Percentiles rank a stretch among this genome's conserved stretches.
phyloP scores from a whole-genome alignment of 176 grass and related monocot genomes.

The Hsuehochloa calcarea region DNA sequence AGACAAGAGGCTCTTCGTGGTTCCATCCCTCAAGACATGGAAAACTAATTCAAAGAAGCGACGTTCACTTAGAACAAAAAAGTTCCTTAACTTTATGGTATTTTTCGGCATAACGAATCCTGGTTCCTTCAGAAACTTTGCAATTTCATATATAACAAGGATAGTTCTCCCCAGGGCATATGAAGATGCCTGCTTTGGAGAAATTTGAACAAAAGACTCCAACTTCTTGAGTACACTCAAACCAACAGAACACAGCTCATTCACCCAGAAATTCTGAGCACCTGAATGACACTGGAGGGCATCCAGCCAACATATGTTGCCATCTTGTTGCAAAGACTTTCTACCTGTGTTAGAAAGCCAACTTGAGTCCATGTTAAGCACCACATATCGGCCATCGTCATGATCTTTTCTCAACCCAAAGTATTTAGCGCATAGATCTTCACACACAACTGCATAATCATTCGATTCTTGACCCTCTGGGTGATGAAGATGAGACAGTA shows the following conservation, averaged over 20 bases:
- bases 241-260: slow-evolving; percentile 62
- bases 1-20: slow-evolving; percentile 14
- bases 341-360: slow-evolving; percentile 46
- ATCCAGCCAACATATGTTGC: slow-evolving; percentile 26
- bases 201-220: slow-evolving; percentile 36
- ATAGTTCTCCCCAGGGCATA: slow-evolving; percentile 29
- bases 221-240: slow-evolving; percentile 49
- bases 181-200: not conserved
- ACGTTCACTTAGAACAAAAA: not conserved
- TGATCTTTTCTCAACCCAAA: slow-evolving; percentile 61
- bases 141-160: slow-evolving; percentile 36
- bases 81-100: not conserved
- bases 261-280: slow-evolving; percentile 49
- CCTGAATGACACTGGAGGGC: slow-evolving; percentile 29
- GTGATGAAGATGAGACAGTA: slow-evolving; percentile 30
- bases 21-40: slow-evolving; percentile 27
- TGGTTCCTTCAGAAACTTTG: slow-evolving; percentile 45
- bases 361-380: slow-evolving; percentile 53
- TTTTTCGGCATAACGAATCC: slow-evolving; percentile 20
- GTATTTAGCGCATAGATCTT: slow-evolving; percentile 64
- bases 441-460: slow-evolving; percentile 14
- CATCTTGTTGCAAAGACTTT: slow-evolving; percentile 32
- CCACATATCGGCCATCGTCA: not conserved
- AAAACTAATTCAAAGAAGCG: slow-evolving; percentile 45
- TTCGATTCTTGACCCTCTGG: not conserved